Evolutionary conservation across 116 monocot species (phyloP), one percentile per base, ranked within the genome.

Genomic region (Cymodocea nodosa): DNA sequence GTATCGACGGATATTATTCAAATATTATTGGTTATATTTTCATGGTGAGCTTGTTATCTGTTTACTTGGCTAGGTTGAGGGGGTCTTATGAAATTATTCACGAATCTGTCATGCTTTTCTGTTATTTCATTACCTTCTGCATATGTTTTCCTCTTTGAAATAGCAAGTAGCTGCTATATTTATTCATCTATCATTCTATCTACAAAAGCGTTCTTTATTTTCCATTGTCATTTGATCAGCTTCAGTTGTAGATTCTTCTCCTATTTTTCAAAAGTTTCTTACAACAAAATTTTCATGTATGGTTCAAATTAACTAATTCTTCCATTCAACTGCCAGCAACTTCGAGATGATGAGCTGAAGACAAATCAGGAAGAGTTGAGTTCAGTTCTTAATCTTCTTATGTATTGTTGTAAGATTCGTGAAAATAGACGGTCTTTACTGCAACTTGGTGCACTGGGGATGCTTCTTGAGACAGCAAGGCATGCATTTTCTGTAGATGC

Each of bases 361-460:
- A 86, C 84, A 4, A 98, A 89, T 72, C 83, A 85, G 74, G 97
- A 98, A 67, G 97, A 98, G 69, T 65, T 92, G 64, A 73, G 72
- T 64, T 84, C 84, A 15, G 84, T 86, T 19, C 89, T 98, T n/a
- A 91, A 89, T 76, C 91, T 98, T 54, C 84, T 98, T 10, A 80
- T 81, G 84, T 88, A 98, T 63, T 98, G 97, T 77, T 98, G 97
- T 67, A 98, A 98, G 79, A 92, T 92, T 60, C 79, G 78, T 63
- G 92, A 98, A 74, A 98, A 98, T 69, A 72, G 92, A 57, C 73
- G 80, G 22, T 88, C 84, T 18, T 82, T 98, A 16, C 70, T 98
- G 48, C 77, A 56, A 36, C 58, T 84, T 44, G 97, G 97, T 23
- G 86, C 97, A 56, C 59, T 98, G 40, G 91, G 88, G 4, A 60